Conservation (phyloP, 495 filamentous ascomycete genomes). For the Talaromyces proteolyticus region DNA sequence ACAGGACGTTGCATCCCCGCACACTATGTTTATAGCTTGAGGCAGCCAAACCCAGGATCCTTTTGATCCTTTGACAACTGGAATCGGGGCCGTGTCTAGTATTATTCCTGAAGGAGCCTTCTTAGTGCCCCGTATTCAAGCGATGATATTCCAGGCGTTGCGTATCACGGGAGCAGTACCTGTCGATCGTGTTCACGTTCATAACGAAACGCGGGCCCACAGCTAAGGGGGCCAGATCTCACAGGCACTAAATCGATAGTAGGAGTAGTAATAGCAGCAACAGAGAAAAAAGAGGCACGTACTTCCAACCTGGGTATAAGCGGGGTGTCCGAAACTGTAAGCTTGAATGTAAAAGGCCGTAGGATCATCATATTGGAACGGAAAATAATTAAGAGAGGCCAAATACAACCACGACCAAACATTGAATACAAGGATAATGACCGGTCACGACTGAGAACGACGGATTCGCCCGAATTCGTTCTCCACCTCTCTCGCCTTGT, state of each 20-base stretch:
- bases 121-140: neutral
- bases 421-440: too few species aligned
- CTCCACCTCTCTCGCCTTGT: slow-evolving; percentile 6
- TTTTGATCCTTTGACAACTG: neutral
- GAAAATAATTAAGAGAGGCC: too few species aligned
- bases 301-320: too few species aligned
- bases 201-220: neutral
- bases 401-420: too few species aligned
- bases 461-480: slow-evolving; percentile 4
- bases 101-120: too few species aligned
- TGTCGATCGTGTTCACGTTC: neutral
- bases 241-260: neutral
- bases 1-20: too few species aligned
- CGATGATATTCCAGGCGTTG: neutral
- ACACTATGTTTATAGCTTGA: too few species aligned
- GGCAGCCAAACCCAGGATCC: neutral
- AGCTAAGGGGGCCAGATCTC: neutral
- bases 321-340: too few species aligned
- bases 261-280: too few species aligned
- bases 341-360: too few species aligned
- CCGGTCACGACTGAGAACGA: neutral
- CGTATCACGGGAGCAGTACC: neutral
- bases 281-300: neutral
- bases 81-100: too few species aligned
- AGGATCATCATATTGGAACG: too few species aligned